Conservation (phyloP, 2,329 filamentous ascomycete species). For the Graphium sp. region DNA sequence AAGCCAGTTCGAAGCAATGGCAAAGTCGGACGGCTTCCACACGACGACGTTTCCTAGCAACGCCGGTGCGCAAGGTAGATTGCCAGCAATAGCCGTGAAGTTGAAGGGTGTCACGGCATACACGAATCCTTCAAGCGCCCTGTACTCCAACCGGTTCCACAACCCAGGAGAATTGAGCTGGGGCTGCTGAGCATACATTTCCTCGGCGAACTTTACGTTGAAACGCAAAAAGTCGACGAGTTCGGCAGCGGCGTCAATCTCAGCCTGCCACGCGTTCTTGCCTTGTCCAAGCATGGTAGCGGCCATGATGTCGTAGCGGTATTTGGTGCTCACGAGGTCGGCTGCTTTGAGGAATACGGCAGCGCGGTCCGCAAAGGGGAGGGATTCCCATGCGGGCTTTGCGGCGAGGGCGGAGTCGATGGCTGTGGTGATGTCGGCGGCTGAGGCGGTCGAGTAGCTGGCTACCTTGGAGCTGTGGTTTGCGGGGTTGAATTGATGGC, state of each 20-base stretch:
- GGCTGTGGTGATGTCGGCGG: constrained; percentile 58
- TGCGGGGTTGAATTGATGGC: constrained; percentile 67
- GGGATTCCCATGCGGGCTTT: constrained; percentile 68
- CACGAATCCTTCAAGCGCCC: constrained; percentile 85
- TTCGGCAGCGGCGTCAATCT: constrained; percentile 92
- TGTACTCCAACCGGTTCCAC: constrained; percentile 85
- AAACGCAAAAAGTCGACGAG: constrained; percentile 85
- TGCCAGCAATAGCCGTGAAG: constrained; percentile 88
- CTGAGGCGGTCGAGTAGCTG: constrained; percentile 67
- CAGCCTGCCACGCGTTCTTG: constrained; percentile 98
- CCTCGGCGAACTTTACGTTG: constrained; percentile 85
- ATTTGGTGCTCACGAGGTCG: constrained; percentile 78
- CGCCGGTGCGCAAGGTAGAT: constrained; percentile 67
- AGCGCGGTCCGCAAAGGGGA: constrained; percentile 81
- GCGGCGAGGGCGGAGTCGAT: constrained; percentile 78
- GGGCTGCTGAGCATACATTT: constrained; percentile 78
- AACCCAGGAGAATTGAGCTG: constrained; percentile 66
- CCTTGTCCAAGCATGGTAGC: constrained; percentile 92
- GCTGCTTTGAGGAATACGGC: constrained; percentile 93
- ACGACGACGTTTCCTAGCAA: constrained; percentile 88
- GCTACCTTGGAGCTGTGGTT: constrained; percentile 64
- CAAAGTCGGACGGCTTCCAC: constrained; percentile 89
- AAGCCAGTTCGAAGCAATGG: constrained; percentile 82
- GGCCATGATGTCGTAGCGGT: constrained; percentile 93
- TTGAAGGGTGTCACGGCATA: constrained; percentile 94